These are phyloP conservation scores for Cyamopsis tetragonoloba DNA, from an alignment of 306 rosid species.

Conservation along the genomic window DNA sequence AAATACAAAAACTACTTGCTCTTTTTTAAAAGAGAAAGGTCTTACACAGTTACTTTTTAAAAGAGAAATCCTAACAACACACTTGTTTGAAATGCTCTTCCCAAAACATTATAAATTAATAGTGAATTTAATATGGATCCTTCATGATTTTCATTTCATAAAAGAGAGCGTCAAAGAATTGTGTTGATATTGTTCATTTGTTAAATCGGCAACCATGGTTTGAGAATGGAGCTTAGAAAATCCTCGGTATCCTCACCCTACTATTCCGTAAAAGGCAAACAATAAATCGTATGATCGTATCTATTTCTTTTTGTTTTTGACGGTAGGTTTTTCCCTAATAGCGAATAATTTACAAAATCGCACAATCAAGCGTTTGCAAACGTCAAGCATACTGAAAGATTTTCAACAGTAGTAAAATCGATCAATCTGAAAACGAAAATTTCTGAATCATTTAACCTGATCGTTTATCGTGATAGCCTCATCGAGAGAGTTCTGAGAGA, in stretches of 20 bases:
- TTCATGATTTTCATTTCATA: too few relatives aligned
- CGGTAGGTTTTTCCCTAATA: background rate
- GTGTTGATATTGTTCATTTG: too few relatives aligned
- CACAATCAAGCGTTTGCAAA: background rate
- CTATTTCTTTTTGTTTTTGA: background rate
- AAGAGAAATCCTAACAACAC: too few relatives aligned
- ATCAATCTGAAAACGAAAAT: background rate
- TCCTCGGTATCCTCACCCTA: background rate
- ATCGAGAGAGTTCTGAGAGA: conserved; percentile 75
- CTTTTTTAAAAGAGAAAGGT: too few relatives aligned
- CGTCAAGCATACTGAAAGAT: background rate
- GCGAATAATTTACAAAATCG: background rate
- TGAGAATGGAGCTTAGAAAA: background rate
- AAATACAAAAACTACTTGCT: too few relatives aligned
- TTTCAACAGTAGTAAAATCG: background rate
- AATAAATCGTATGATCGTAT: too few relatives aligned
- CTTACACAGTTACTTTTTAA: too few relatives aligned
- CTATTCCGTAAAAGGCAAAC: background rate
- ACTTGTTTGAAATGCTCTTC: too few relatives aligned
- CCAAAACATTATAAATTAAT: too few relatives aligned
- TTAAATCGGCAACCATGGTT: background rate
- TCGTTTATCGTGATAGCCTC: conserved; percentile 60
- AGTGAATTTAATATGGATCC: too few relatives aligned
- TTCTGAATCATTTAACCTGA: conserved; percentile 47
- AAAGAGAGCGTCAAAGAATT: too few relatives aligned